A percentile compares a stretch with the other conserved stretches of the same genome.
phyloP scores from a whole-genome alignment of 768 basidiomycete species.

The Auriscalpium vulgare region DNA sequence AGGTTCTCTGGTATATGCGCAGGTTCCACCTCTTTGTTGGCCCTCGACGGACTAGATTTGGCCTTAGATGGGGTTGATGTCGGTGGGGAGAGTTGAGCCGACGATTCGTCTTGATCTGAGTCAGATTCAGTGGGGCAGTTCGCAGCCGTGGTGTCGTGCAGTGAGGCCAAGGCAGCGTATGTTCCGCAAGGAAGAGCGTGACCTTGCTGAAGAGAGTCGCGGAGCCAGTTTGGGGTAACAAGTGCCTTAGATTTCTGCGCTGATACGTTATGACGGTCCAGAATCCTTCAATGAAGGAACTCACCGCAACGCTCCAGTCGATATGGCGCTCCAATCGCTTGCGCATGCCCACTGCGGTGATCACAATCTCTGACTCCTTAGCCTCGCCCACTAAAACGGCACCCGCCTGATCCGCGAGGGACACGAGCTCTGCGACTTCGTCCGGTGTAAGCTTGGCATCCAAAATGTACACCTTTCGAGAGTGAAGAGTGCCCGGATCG shows the following conservation, averaged over 20 bases:
- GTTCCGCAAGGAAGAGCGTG: slow-evolving; percentile 40
- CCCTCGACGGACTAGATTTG: background rate
- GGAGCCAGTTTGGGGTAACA: slow-evolving; percentile 68
- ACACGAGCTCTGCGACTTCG: slow-evolving; percentile 21
- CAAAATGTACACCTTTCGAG: slow-evolving; percentile 6
- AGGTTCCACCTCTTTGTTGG: background rate
- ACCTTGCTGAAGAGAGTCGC: slow-evolving; percentile 41
- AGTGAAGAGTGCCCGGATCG: background rate
- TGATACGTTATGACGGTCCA: background rate
- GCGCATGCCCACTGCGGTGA: slow-evolving; percentile 61
- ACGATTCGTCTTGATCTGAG: background rate
- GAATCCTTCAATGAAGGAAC: slow-evolving; percentile 18
- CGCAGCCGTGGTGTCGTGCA: slow-evolving; percentile 38
- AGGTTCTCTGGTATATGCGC: slow-evolving; percentile 17
- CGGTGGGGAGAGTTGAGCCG: background rate
- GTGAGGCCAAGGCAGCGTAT: slow-evolving; percentile 49
- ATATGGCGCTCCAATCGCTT: slow-evolving; percentile 66
- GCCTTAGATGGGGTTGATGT: background rate
- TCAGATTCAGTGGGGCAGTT: slow-evolving; percentile 32
- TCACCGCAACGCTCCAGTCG: slow-evolving; percentile 54
- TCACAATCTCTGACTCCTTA: slow-evolving; percentile 51
- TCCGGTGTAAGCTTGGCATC: slow-evolving; percentile 21
- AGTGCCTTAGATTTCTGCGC: slow-evolving; percentile 56
- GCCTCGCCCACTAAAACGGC: slow-evolving; percentile 29
- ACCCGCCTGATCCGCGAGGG: slow-evolving; percentile 21